Evolutionary conservation across 768 basidiomycete genomes (phyloP).

Genomic region (Russula olivacea): DNA sequence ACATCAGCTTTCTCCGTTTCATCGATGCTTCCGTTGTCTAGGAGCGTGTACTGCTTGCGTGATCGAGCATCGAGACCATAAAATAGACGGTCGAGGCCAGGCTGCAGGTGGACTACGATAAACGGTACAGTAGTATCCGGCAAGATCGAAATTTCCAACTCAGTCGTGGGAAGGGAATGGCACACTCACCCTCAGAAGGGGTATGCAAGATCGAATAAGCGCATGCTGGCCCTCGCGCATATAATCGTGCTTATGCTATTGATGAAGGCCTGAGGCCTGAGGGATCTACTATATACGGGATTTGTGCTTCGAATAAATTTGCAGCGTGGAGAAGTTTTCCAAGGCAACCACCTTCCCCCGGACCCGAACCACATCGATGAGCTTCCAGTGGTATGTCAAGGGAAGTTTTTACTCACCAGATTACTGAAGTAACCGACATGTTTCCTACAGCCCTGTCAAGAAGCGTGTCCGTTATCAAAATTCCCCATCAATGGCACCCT

Average conservation of each 20-base stretch:
- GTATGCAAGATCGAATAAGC: constrained; percentile 69
- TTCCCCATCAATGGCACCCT: too few species aligned
- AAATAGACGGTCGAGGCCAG: constrained; percentile 20
- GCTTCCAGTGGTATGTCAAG: not conserved
- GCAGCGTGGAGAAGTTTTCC: not conserved
- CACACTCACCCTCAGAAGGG: constrained; percentile 54
- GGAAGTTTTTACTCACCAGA: not conserved
- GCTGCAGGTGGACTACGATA: constrained; percentile 8
- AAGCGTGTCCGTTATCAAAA: too few species aligned
- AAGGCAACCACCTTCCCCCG: too few species aligned
- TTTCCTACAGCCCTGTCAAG: too few species aligned
- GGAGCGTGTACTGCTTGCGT: not conserved
- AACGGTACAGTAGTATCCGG: not conserved
- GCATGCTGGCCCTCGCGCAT: constrained; percentile 49
- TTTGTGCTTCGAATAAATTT: too few species aligned
- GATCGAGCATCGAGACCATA: constrained; percentile 23
- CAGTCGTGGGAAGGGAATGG: not conserved
- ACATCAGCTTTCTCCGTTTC: not conserved
- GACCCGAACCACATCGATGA: too few species aligned
- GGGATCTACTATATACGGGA: too few species aligned
- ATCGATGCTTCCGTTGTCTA: not conserved
- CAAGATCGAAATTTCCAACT: not conserved
- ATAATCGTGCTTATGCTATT: constrained; percentile 62
- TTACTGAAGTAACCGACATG: too few species aligned
- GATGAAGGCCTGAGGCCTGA: constrained; percentile 39